phyloP scores from a whole-genome alignment of 1,284 basidiomycete genomes.

The Rhizopogon hawkerae region DNA sequence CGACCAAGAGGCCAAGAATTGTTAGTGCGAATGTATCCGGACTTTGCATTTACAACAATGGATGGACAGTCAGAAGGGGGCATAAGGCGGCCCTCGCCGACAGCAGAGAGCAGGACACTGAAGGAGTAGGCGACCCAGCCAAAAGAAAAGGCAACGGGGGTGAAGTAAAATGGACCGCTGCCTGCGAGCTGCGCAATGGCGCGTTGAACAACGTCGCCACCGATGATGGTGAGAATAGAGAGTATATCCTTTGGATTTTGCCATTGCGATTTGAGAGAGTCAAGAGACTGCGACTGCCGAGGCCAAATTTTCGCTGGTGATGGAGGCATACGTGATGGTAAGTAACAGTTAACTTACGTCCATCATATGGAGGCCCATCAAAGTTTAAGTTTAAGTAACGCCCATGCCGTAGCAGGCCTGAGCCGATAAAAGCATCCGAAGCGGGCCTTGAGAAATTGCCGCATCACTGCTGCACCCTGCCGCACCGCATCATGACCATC shows the following conservation, averaged over 20 bases:
- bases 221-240: slow-evolving; percentile 21
- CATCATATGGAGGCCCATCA: neutral
- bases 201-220: slow-evolving; percentile 28
- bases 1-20: slow-evolving; percentile 25
- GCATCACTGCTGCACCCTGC: no score
- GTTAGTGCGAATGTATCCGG: slow-evolving; percentile 22
- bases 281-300: neutral
- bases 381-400: no score
- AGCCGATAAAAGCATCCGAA: no score
- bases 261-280: slow-evolving; percentile 19
- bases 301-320: neutral
- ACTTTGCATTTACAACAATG: slow-evolving; percentile 22
- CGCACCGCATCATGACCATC: no score
- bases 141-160: slow-evolving; percentile 32
- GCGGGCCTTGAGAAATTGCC: no score
- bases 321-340: neutral
- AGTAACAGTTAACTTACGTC: no score
- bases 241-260: slow-evolving; percentile 24
- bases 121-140: slow-evolving; percentile 32
- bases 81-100: slow-evolving; percentile 26
- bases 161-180: slow-evolving; percentile 12
- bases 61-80: slow-evolving; percentile 23
- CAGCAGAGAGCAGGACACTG: slow-evolving; percentile 19
- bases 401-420: no score
- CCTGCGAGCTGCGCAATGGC: slow-evolving; percentile 28